phyloP scores from a whole-genome alignment of 306 rosid species.

The Alnus rubra region DNA sequence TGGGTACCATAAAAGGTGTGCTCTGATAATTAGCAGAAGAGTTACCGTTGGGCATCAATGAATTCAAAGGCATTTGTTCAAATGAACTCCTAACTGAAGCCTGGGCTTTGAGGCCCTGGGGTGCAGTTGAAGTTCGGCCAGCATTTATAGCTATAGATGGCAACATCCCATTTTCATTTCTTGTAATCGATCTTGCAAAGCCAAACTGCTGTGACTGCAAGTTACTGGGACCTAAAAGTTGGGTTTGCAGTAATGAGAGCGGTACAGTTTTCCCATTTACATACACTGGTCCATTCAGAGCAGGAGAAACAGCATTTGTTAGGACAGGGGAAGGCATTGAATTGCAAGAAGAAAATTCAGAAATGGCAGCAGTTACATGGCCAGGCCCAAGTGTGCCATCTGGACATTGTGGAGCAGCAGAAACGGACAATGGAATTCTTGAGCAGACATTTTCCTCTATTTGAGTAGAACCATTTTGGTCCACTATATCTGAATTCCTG shows the following conservation, averaged over 20 bases:
- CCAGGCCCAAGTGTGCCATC: neutral
- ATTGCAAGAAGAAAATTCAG: neutral
- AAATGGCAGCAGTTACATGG: neutral
- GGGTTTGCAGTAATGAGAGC: neutral
- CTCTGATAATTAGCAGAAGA: neutral
- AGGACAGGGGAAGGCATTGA: neutral
- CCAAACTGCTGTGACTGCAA: neutral
- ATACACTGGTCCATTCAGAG: neutral
- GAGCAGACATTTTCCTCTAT: neutral
- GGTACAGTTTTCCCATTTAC: neutral
- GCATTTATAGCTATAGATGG: neutral
- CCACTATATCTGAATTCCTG: neutral
- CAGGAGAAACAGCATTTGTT: neutral
- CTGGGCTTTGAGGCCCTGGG: neutral
- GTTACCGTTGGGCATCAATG: neutral
- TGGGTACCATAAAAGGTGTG: neutral
- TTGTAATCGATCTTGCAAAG: neutral
- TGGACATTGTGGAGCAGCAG: neutral
- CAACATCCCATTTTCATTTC: neutral
- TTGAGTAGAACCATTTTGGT: neutral
- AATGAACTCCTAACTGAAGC: neutral
- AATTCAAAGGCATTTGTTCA: neutral
- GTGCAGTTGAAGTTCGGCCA: neutral
- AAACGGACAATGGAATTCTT: neutral
- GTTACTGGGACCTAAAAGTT: neutral